These are phyloP conservation scores for Botryotinia narcissicola DNA, from an alignment of 2,329 filamentous ascomycete species.

Conservation along the genomic window DNA sequence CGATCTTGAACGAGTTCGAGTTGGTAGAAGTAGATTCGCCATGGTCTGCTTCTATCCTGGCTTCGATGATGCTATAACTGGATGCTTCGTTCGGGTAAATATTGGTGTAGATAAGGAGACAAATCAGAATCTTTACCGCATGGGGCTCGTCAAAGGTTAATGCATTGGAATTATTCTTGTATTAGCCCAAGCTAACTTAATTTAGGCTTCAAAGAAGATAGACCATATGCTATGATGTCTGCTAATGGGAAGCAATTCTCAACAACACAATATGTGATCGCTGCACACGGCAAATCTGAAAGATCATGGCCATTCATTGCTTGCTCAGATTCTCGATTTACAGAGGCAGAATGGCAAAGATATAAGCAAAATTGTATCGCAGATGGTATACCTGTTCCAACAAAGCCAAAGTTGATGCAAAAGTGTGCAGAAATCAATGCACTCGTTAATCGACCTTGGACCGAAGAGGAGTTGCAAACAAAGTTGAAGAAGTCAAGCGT, in stretches of 20 bases:
- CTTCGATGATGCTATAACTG: slow-evolving; percentile 77
- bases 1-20: slow-evolving; percentile 80
- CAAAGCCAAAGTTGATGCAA: slow-evolving; percentile 62
- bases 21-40: slow-evolving; percentile 83
- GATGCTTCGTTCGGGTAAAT: slow-evolving; percentile 82
- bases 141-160: slow-evolving; percentile 82
- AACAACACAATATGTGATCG: slow-evolving; percentile 80
- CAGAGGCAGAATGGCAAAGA: slow-evolving; percentile 79
- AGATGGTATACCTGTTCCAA: slow-evolving; percentile 71
- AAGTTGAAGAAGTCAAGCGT: slow-evolving; percentile 71
- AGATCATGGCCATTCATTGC: slow-evolving; percentile 87
- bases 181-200: slow-evolving; percentile 32
- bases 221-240: slow-evolving; percentile 78
- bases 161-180: background rate
- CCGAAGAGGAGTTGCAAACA: slow-evolving; percentile 74
- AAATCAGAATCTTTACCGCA: slow-evolving; percentile 76
- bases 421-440: slow-evolving; percentile 81
- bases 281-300: slow-evolving; percentile 78
- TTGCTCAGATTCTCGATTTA: slow-evolving; percentile 81
- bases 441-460: slow-evolving; percentile 78
- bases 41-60: slow-evolving; percentile 91
- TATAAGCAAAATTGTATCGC: slow-evolving; percentile 73
- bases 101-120: slow-evolving; percentile 74
- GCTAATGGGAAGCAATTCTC: slow-evolving; percentile 72
- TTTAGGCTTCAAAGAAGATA: slow-evolving; percentile 71